phyloP scores from a whole-genome alignment of 345 rosid genomes.

The Eucalyptus sideroxylon region DNA sequence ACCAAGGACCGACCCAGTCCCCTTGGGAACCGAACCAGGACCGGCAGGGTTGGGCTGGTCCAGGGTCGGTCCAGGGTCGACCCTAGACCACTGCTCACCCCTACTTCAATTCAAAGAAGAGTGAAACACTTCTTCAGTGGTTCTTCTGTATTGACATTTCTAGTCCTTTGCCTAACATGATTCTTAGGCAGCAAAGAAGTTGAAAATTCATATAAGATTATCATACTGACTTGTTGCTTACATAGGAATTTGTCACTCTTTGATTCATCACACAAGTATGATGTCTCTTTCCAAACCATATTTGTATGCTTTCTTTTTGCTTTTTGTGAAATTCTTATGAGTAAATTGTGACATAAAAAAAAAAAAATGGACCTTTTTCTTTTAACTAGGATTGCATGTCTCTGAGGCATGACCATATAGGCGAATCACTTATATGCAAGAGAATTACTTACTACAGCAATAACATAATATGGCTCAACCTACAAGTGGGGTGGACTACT shows the following conservation, averaged over 20 bases:
- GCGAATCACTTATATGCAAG: not conserved
- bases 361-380: not conserved
- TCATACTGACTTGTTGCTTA: not conserved
- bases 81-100: too few relatives aligned
- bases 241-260: not conserved
- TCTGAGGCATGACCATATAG: not conserved
- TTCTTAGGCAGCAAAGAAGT: not conserved
- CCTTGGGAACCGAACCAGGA: too few relatives aligned
- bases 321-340: too few relatives aligned
- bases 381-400: not conserved
- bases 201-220: too few relatives aligned
- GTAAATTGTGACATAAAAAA: not conserved
- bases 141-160: not conserved
- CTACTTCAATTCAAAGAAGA: not conserved
- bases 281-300: not conserved
- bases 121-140: not conserved
- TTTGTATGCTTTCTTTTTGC: not conserved
- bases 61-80: too few relatives aligned
- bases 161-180: not conserved
- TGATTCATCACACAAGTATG: not conserved
- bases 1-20: too few relatives aligned
- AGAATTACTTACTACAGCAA: not conserved
- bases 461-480: not conserved
- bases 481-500: not conserved
- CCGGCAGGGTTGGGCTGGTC: too few relatives aligned